These are phyloP conservation scores for Blastobotrys buckinghamii DNA, from an alignment of 1,139 yeast species.

Conservation along the genomic window DNA sequence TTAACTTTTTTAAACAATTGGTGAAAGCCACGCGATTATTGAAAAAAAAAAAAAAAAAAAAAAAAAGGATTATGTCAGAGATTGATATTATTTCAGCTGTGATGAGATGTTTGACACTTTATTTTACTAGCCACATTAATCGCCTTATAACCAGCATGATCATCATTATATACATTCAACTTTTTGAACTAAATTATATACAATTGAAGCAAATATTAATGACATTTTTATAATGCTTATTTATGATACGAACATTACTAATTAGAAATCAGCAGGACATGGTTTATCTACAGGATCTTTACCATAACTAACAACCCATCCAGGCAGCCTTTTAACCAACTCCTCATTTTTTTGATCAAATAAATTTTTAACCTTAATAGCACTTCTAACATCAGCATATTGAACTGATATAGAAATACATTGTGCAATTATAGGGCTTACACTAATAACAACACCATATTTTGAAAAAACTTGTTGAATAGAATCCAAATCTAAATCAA, in stretches of 20 bases:
- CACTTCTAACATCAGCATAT: conserved; percentile 55
- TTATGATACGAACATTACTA: background rate
- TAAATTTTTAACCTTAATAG: conserved; percentile 56
- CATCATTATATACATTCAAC: too few species aligned
- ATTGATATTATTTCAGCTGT: too few species aligned
- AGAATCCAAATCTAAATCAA: conserved; percentile 36
- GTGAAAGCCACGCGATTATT: too few species aligned
- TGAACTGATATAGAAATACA: conserved; percentile 58
- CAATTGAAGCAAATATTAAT: too few species aligned
- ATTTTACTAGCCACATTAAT: too few species aligned
- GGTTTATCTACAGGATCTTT: conserved; percentile 61
- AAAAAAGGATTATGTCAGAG: too few species aligned
- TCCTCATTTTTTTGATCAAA: conserved; percentile 34
- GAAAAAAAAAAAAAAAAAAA: too few species aligned
- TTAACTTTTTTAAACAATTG: too few species aligned
- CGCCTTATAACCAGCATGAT: too few species aligned
- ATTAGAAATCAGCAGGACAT: conserved; percentile 27
- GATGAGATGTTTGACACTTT: too few species aligned
- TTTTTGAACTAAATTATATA: too few species aligned
- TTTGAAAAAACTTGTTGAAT: conserved; percentile 46
- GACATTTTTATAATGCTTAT: too few species aligned
- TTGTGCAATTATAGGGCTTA: conserved; percentile 56
- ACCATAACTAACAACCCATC: conserved; percentile 65
- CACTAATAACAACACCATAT: conserved; percentile 59
- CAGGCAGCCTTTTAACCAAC: conserved; percentile 41